Conservation (phyloP, 176 grass and related monocot species). For the Puya raimondii region DNA sequence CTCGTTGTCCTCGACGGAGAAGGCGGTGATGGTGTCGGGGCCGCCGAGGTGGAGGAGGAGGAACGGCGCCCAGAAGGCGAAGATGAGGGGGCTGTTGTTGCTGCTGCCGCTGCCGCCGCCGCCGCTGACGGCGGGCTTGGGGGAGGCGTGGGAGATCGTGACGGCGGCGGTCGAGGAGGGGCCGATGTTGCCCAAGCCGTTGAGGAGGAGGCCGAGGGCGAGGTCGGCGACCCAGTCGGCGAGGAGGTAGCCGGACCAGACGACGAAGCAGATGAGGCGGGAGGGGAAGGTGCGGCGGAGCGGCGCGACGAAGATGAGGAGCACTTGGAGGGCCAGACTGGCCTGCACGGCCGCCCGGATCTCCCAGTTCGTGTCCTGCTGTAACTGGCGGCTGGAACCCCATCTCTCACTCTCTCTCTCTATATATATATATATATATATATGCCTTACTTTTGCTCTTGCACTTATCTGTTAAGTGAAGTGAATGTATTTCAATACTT, state of each 20-base stretch:
- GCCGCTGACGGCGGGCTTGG: no score
- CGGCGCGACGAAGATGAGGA: constrained; percentile 9
- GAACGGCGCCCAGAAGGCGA: constrained; percentile 30
- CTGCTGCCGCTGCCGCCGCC: no score
- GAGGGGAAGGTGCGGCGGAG: not conserved
- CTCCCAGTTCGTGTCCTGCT: not conserved
- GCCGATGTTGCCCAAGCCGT: no score
- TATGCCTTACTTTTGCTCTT: no score
- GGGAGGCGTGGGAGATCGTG: no score
- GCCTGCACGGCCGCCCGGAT: constrained; percentile 10
- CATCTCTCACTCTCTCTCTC: no score
- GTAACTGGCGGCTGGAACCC: no score
- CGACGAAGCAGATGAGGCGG: not conserved
- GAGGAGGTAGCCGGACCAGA: constrained; percentile 23
- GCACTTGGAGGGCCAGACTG: constrained; percentile 26
- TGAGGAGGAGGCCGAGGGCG: constrained; percentile 26
- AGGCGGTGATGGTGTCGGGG: constrained; percentile 30
- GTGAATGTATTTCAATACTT: no score
- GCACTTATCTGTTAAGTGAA: no score
- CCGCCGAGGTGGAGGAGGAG: constrained; percentile 33
- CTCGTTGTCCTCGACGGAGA: constrained; percentile 31
- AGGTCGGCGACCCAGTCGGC: constrained; percentile 15
- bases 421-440: no score
- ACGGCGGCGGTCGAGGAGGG: no score
- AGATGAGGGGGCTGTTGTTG: not conserved